Evolutionary conservation across 2,329 filamentous ascomycete species (phyloP), one percentile per base, ranked within the genome.

Genomic region (Neocatenulostroma microsporum): DNA sequence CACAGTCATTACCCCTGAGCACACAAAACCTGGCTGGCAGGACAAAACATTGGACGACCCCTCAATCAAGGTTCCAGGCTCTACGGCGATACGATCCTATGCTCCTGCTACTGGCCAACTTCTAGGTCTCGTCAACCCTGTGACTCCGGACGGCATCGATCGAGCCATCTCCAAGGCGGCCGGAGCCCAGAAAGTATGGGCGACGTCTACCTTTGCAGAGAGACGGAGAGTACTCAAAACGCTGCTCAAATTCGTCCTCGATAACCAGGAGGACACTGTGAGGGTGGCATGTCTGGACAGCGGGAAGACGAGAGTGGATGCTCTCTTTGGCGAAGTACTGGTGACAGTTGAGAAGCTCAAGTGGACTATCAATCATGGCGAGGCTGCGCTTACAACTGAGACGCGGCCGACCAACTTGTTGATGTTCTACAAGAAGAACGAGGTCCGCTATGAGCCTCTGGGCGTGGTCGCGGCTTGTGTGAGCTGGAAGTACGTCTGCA

Each of bases 231-330:
- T 98, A 30, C 70, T 98, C 45, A 78, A 79, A 42, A 85, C 85
- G 5, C 69, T 98, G 55, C 69, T 94, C 50, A 81, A 80, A 62
- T 80, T 88, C 50, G 73, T 98, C 8, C 73, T 98, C 40, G 83
- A 93, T 47, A 82, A 96, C 57, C 87, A 95, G 59, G 82, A 89
- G 47, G 73, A 81, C 18, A 93, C 98, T 50, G 88, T 86, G 52
- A 74, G 77, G 12, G 77, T 86, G 20, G 89, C 88, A 33, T 93
- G 85, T 55, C 72, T 94, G 23, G 91, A 98, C 63, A 93, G 85
- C 27, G 91, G 91, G 45, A 98, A 98, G 72, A 95, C 93, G 2
- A 84, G 89, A 69, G 79, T 96, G 25, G 91, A 98, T 63, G 91
- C 89, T 1, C 80, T 84, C 49, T 79, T 98, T 38, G 91, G 91